Base-by-base conservation (phyloP, 2,329 filamentous ascomycete genomes). In the Aspergillus luchuensis region DNA sequence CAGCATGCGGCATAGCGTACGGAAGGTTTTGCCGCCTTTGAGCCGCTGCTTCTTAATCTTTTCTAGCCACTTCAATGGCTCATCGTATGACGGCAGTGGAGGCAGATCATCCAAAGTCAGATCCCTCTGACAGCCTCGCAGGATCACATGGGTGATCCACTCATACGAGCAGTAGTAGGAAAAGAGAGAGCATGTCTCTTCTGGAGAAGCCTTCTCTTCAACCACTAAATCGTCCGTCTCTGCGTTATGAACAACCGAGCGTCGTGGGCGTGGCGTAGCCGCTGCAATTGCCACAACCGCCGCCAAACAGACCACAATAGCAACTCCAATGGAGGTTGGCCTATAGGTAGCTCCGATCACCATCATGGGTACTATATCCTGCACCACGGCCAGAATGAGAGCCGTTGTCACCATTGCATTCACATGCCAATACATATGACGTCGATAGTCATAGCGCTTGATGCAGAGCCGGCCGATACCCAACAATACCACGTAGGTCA, bases 21-120 rank as follows among this genome's bases (percentile, higher is more conserved):
- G 60, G 21, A 73, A 67, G 2, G 69, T 74, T 39, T 70, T 72
- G 2, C 71, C 68, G 3, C 68, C 71, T 49, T 63, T 68, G 4
- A 61, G 61, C 6, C 72, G 71, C 21, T 67, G 67, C 19, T 43
- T 60, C 38, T 59, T 63, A 59, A 74, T 71, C 3, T 66, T 67
- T 2, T 60, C 41, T 25, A 72, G 58, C 69, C 70, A 74, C 50
- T 58, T 63, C 6, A 65, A 56, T 2, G 72, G 72, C 8, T 66
- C 66, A 51, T 75, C 73, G 38, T 73, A 74, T 2, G 68, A 65
- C 1, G 73, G 73, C 6, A 75, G 53, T 4, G 64, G 64, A 5
- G 72, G 73, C n/a, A 75, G 65, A 57, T 75, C 72, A 21, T 72
- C 72, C 59, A 74, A 68, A 8, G 56, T 66, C n/a, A 75, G 53